Conservation (phyloP, 169 alveolate species). For the Plasmodium falciparum region DNA sequence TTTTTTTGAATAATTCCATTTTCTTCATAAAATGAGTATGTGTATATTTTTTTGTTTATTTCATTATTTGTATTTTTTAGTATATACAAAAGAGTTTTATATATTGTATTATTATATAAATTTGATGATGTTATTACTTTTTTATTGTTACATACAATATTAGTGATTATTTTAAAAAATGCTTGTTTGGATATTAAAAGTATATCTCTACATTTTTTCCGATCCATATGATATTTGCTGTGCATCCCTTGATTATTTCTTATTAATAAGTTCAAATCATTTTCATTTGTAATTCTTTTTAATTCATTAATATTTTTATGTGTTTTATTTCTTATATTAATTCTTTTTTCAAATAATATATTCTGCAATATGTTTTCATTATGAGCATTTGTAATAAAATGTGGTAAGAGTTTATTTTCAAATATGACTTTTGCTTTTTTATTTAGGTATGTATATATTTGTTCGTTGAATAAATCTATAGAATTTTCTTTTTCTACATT, state of each 20-base stretch:
- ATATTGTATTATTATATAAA: background rate
- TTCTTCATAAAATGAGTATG: background rate
- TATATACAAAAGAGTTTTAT: slow-evolving; percentile 22
- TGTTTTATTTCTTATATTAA: background rate
- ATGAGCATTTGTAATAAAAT: slow-evolving; percentile 28
- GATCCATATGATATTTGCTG: slow-evolving; percentile 4
- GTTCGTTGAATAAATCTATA: slow-evolving; percentile 44
- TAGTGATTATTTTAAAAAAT: slow-evolving; percentile 36
- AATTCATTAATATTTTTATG: slow-evolving; percentile 15
- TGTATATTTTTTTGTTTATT: background rate
- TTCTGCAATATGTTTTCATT: background rate
- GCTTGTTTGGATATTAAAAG: slow-evolving; percentile 32
- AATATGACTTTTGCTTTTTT: slow-evolving; percentile 35
- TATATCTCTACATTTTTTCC: background rate
- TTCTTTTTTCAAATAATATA: slow-evolving; percentile 9
- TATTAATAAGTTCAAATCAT: slow-evolving; percentile 16
- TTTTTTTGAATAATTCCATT: background rate
- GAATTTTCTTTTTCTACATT: slow-evolving; percentile 32
- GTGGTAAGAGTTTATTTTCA: slow-evolving; percentile 21
- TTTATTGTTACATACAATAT: background rate
- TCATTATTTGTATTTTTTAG: slow-evolving; percentile 22
- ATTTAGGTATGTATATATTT: slow-evolving; percentile 13
- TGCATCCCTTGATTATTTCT: too few relatives aligned
- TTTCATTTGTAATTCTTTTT: slow-evolving; percentile 66
- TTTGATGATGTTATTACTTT: background rate